Conservation (phyloP, 306 rosid species). For the Prunus mume region DNA sequence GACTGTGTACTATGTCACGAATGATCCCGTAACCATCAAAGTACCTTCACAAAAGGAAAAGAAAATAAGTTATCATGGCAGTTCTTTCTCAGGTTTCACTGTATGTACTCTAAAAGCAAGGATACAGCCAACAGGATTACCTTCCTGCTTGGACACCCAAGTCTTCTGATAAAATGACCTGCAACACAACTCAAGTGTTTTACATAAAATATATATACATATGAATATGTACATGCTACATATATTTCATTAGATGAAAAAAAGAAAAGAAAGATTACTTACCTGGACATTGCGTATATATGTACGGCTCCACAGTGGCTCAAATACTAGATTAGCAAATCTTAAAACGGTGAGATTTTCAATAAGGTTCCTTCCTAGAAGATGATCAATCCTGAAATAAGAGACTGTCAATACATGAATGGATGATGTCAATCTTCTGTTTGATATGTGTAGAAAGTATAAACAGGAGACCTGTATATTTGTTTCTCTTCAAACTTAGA, state of each 20-base stretch:
- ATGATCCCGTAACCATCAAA: constrained; percentile 81
- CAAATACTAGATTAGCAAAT: constrained; percentile 88
- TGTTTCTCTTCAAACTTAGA: constrained; percentile 82
- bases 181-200: constrained; percentile 18
- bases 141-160: constrained; percentile 68
- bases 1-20: constrained; percentile 87
- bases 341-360: constrained; percentile 93
- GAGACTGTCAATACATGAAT: not conserved
- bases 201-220: not conserved
- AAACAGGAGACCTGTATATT: constrained; percentile 61
- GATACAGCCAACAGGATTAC: constrained; percentile 38
- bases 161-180: constrained; percentile 87
- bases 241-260: not conserved
- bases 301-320: constrained; percentile 85
- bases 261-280: not conserved
- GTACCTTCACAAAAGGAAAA: constrained; percentile 48
- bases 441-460: constrained; percentile 2
- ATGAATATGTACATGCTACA: constrained; percentile 1
- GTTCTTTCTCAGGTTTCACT: not conserved
- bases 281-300: constrained; percentile 84
- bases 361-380: constrained; percentile 86
- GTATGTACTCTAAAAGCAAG: constrained; percentile 1
- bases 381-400: constrained; percentile 90
- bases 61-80: not conserved
- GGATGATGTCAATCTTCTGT: not conserved